These are phyloP conservation scores for Albugo candida DNA, from an alignment of 352 stramenopile species.

Conservation along the genomic window DNA sequence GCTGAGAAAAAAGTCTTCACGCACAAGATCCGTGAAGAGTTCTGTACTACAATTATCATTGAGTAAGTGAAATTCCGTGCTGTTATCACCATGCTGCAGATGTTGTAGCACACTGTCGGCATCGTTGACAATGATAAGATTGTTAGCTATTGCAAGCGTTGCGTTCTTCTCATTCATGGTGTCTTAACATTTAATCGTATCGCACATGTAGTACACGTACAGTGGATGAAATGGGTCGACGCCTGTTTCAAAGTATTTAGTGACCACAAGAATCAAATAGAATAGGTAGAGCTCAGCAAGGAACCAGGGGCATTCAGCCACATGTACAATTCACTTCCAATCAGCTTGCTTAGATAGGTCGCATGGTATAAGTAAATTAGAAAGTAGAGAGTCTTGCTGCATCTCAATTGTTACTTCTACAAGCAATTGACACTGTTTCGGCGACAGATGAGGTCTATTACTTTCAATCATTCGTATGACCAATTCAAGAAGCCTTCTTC, in stretches of 20 bases:
- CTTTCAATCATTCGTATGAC: too few relatives aligned
- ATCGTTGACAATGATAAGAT: conserved; percentile 35
- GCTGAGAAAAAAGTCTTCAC: conserved; percentile 35
- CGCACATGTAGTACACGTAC: conserved; percentile 5
- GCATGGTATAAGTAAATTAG: conserved; percentile 14
- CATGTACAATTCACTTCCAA: conserved; percentile 22
- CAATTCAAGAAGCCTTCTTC: too few relatives aligned
- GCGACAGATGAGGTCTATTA: conserved; percentile 10
- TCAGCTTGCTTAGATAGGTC: conserved; percentile 26
- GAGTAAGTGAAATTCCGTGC: conserved; percentile 22
- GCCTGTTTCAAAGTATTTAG: conserved; percentile 33
- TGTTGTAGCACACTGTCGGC: conserved; percentile 24
- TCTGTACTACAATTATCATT: conserved; percentile 69
- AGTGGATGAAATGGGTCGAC: conserved; percentile 43
- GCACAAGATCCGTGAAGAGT: conserved; percentile 37
- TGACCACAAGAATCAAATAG: conserved; percentile 34
- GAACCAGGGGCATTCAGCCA: conserved; percentile 62
- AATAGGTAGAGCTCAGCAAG: conserved; percentile 58
- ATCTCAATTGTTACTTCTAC: conserved; percentile 25
- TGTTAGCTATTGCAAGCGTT: conserved; percentile 29
- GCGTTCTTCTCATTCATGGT: conserved; percentile 30
- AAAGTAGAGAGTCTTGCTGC: conserved; percentile 20
- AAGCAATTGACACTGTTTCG: conserved; percentile 16
- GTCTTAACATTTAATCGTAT: conserved; percentile 14
- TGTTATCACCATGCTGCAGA: conserved; percentile 8